These are phyloP conservation scores for Penicillium sp. DNA, from an alignment of 2,329 filamentous ascomycete species.

Conservation along the genomic window DNA sequence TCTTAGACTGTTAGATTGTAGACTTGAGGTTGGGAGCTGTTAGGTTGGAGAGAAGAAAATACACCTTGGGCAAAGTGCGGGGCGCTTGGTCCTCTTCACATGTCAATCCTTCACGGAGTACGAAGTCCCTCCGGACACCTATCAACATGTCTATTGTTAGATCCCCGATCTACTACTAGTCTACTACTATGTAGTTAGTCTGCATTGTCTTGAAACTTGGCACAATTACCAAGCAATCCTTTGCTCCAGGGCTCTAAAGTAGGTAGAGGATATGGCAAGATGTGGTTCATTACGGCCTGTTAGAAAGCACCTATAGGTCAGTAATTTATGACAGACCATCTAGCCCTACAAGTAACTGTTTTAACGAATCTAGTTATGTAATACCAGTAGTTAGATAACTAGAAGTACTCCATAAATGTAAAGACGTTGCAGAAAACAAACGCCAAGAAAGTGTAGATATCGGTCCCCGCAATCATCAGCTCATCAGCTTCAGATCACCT, in stretches of 20 bases:
- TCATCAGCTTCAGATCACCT: conserved; percentile 6
- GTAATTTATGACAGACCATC: not conserved
- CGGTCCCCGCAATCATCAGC: conserved; percentile 3
- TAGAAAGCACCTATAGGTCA: not conserved
- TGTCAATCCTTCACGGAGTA: not conserved
- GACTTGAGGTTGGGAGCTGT: not conserved
- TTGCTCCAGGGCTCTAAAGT: not conserved
- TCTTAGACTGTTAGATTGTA: not conserved
- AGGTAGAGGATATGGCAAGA: not conserved
- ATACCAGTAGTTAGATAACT: no score
- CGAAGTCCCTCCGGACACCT: not conserved
- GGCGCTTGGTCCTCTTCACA: not conserved
- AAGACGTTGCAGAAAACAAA: not conserved
- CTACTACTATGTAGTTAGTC: not conserved
- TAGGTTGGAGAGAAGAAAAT: not conserved
- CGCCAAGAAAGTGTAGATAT: conserved; percentile 1
- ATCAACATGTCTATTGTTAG: not conserved
- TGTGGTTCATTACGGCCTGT: not conserved
- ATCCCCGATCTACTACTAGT: not conserved
- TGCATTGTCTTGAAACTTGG: not conserved
- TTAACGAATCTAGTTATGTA: not conserved
- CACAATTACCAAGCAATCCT: not conserved
- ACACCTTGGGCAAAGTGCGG: not conserved
- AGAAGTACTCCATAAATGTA: not conserved
- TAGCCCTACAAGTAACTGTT: no score